Conservation (phyloP, 2,329 filamentous ascomycete genomes). For the Sporothrix mexicana region DNA sequence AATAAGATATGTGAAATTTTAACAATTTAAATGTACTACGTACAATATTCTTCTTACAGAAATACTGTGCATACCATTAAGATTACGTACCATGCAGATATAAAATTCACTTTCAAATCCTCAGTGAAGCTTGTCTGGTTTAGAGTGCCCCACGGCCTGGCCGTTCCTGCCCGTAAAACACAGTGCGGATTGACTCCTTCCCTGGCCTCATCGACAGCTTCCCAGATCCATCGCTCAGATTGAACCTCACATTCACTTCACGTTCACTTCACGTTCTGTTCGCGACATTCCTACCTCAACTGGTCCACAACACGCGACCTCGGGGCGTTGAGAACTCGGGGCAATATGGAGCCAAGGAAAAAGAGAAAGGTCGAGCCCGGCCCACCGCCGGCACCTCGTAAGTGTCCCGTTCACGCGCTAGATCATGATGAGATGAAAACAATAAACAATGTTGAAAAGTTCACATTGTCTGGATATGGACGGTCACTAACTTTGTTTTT, state of each 20-base stretch:
- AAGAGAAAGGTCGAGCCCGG: slow-evolving; percentile 50
- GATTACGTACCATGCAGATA: background rate
- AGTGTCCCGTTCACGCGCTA: slow-evolving; percentile 35
- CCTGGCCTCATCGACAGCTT: background rate
- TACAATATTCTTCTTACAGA: background rate
- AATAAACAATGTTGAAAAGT: background rate
- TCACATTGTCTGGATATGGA: background rate
- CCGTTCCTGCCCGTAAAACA: background rate
- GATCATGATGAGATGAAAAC: background rate
- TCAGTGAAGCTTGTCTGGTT: background rate
- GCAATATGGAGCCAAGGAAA: slow-evolving; percentile 41
- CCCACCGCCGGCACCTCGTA: slow-evolving; percentile 43
- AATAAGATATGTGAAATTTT: too few relatives aligned
- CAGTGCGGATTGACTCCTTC: slow-evolving; percentile 18
- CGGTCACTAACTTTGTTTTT: background rate
- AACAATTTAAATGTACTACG: too few relatives aligned
- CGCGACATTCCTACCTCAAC: background rate
- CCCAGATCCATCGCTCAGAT: slow-evolving; percentile 18
- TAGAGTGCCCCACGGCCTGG: background rate
- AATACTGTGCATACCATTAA: background rate
- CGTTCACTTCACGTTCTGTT: background rate
- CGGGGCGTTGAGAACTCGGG: background rate
- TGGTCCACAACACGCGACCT: background rate
- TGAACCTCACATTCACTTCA: background rate
- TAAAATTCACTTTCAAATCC: background rate